Evolutionary conservation across 139 green algal genomes (phyloP).

Genomic region (Haematococcus lacustris): DNA sequence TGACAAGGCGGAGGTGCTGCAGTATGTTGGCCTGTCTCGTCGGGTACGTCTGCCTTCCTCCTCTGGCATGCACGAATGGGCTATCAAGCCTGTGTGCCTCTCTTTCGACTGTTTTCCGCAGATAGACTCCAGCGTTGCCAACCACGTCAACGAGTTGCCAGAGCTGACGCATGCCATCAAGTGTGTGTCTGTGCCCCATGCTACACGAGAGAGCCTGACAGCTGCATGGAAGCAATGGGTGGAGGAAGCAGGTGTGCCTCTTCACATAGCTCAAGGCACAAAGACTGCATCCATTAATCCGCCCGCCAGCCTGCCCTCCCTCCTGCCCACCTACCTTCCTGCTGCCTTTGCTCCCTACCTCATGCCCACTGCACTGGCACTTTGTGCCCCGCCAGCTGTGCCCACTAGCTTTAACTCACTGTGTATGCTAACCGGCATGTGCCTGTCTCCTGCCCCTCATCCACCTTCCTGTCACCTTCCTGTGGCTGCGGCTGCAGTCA

Average conservation of each 20-base stretch:
- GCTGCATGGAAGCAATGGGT: conserved; percentile 81
- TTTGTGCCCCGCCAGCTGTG: no score
- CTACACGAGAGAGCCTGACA: conserved; percentile 54
- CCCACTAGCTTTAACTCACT: no score
- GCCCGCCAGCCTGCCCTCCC: no score
- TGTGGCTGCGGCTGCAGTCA: conserved; percentile 34
- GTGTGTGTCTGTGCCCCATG: conserved; percentile 38
- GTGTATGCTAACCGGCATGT: no score
- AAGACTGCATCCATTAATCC: no score
- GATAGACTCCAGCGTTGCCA: conserved; percentile 58
- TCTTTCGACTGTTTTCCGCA: conserved; percentile 15
- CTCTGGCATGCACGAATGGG: not conserved
- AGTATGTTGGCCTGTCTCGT: conserved; percentile 63
- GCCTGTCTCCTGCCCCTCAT: not conserved
- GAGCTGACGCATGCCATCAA: conserved; percentile 54
- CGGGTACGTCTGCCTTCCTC: conserved; percentile 23
- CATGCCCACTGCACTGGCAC: no score
- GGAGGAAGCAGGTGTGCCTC: conserved; percentile 51
- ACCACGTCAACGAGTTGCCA: conserved; percentile 63
- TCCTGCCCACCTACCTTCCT: no score
- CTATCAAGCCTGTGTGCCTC: not conserved
- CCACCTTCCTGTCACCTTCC: no score
- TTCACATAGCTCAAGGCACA: no score
- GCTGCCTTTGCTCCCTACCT: no score
- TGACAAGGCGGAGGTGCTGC: conserved; percentile 34